These are phyloP conservation scores for Trichoderma afroharzianum DNA, from an alignment of 2,329 filamentous ascomycete genomes.

Conservation along the genomic window DNA sequence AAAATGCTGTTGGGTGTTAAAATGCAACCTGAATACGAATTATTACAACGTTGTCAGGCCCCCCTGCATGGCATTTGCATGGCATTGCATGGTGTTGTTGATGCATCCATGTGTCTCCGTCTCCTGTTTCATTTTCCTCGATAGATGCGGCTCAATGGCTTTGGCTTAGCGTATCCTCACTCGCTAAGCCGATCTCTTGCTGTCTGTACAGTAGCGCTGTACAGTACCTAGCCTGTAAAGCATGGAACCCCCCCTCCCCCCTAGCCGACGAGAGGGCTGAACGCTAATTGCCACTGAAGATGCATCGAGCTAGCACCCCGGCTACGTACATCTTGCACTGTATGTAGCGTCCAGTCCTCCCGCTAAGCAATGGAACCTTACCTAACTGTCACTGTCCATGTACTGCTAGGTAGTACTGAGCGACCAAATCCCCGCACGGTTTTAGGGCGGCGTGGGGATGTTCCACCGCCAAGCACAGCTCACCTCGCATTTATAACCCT, in stretches of 20 bases:
- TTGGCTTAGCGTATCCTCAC: neutral
- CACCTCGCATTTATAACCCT: slow-evolving; percentile 10
- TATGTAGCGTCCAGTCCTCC: neutral
- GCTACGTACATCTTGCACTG: neutral
- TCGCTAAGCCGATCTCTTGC: neutral
- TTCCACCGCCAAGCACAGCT: neutral
- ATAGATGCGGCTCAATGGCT: neutral
- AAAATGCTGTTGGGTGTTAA: neutral
- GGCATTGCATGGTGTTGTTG: neutral
- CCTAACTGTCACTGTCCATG: no score
- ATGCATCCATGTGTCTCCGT: neutral
- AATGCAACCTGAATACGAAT: neutral
- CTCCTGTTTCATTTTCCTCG: neutral
- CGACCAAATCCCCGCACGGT: neutral
- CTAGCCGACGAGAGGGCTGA: neutral
- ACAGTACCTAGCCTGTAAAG: no score
- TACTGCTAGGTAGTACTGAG: no score
- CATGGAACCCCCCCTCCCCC: neutral
- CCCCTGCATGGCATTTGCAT: neutral
- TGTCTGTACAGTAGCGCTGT: neutral
- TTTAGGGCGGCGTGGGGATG: neutral
- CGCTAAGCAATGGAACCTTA: neutral
- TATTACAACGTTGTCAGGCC: neutral
- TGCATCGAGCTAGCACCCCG: neutral
- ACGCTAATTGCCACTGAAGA: slow-evolving; percentile 1